Evolutionary conservation across 2,329 filamentous ascomycete species (phyloP).

Genomic region (Penicillium sp.): DNA sequence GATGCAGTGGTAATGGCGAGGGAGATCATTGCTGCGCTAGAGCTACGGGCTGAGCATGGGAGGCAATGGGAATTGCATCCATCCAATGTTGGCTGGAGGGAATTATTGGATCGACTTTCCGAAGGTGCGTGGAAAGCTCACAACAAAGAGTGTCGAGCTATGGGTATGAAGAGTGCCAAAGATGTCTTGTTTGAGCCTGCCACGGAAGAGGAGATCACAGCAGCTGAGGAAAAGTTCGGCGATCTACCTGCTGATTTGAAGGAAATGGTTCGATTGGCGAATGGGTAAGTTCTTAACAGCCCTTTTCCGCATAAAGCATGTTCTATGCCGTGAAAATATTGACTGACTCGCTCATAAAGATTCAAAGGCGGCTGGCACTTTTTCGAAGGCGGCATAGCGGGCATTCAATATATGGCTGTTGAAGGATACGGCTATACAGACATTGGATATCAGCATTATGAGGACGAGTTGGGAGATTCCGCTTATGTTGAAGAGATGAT

Average conservation of each 20-base stretch:
- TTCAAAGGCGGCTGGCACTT: background rate
- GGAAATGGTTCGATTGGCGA: background rate
- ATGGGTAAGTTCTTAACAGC: background rate
- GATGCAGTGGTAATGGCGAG: background rate
- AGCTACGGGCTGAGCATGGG: background rate
- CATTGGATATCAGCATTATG: background rate
- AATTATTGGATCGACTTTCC: background rate
- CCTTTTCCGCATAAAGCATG: background rate
- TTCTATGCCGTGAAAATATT: no score
- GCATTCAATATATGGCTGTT: background rate
- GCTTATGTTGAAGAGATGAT: background rate
- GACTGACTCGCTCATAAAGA: background rate
- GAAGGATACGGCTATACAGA: background rate
- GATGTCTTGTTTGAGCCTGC: background rate
- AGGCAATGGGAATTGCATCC: background rate
- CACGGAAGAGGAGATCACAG: background rate
- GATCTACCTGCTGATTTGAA: background rate
- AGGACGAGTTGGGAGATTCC: background rate
- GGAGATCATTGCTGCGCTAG: background rate
- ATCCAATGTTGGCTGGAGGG: background rate
- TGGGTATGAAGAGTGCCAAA: background rate
- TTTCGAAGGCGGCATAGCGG: background rate
- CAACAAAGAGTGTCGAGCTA: background rate
- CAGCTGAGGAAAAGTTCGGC: background rate
- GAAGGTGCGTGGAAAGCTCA: background rate